These are phyloP conservation scores for Leucocoprinus sp. DNA, from an alignment of 768 basidiomycete species.

Conservation along the genomic window DNA sequence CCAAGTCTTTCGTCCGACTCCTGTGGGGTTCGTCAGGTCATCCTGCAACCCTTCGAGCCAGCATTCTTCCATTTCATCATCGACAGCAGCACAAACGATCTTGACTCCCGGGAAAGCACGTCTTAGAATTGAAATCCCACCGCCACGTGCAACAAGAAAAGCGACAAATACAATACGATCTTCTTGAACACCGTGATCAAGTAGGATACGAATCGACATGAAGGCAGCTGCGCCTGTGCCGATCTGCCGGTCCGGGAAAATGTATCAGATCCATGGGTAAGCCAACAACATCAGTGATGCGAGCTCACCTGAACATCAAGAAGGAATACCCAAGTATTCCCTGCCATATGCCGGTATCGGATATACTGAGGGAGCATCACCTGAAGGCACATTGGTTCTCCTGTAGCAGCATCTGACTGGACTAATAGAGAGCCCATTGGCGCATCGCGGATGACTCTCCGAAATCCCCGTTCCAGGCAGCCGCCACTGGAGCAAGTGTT, in stretches of 20 bases:
- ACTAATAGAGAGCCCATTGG: constrained; percentile 85
- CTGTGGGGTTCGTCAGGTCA: constrained; percentile 36
- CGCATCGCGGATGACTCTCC: constrained; percentile 78
- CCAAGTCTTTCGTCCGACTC: constrained; percentile 63
- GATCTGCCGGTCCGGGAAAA: constrained; percentile 42
- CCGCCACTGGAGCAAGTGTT: constrained; percentile 55
- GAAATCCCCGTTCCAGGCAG: constrained; percentile 85
- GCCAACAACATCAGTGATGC: neutral
- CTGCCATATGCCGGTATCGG: constrained; percentile 55
- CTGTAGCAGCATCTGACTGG: constrained; percentile 76
- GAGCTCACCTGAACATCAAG: constrained; percentile 74
- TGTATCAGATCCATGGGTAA: neutral
- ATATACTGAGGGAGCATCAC: constrained; percentile 70
- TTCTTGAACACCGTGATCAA: constrained; percentile 87
- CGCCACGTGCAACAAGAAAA: constrained; percentile 78
- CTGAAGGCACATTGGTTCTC: constrained; percentile 85
- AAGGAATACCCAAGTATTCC: constrained; percentile 74
- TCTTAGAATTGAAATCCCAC: constrained; percentile 70
- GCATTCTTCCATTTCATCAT: constrained; percentile 66
- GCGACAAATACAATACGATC: constrained; percentile 85
- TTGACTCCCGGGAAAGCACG: constrained; percentile 80
- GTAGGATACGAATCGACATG: constrained; percentile 89
- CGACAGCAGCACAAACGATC: constrained; percentile 80
- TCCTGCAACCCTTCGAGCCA: constrained; percentile 56
- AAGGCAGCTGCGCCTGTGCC: constrained; percentile 89